Evolutionary conservation across 2,329 filamentous ascomycete genomes (phyloP), one percentile per base, ranked within the genome.

Genomic region (Geoglossum cookeanum): DNA sequence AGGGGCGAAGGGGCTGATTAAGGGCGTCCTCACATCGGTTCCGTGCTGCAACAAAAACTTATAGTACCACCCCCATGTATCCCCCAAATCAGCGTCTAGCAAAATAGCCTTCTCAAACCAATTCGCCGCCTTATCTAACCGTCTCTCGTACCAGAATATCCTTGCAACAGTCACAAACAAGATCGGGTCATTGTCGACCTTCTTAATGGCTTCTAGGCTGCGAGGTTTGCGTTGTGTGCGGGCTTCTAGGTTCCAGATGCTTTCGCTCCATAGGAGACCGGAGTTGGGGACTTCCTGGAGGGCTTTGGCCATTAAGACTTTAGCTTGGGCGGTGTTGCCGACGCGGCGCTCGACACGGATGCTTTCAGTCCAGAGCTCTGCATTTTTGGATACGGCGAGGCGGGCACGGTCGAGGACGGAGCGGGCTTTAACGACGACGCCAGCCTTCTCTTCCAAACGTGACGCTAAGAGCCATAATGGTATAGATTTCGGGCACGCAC

Each of bases 31-130:
- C 66, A 76, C 74, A 62, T 88, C 84, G 4, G 89, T 96, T 8
- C 92, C 94, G 71, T 98, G 90, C 74, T 96, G 87, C 63, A 82
- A 68, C 62, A 97, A 67, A 68, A 97, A 98, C 69, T 91, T 90
- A 70, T 89, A 92, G 70, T 96, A 98, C 91, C 91, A 98, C 22
- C 89, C 91, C 94, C 94, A 98, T 9, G 83, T 86, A 72, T 98
- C 94, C 55, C 92, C 92, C 55, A 81, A 73, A 68, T 97, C 90
- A 39, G 84, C 81, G 65, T 98, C 89, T 11, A 92, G 74, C 57
- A 95, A 76, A 58, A 96, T 82, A 0, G 92, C 92, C 71, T 94
- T 95, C 71, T 96, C 89, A 69, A 98, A 98, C 92, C 92, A 98
- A 62, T 81, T 90, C 70, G 90, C 85, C 2, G 92, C 91, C 69